These are phyloP conservation scores for Nicotiana benthamiana DNA, from an alignment of 257 asterid genomes.

Conservation along the genomic window DNA sequence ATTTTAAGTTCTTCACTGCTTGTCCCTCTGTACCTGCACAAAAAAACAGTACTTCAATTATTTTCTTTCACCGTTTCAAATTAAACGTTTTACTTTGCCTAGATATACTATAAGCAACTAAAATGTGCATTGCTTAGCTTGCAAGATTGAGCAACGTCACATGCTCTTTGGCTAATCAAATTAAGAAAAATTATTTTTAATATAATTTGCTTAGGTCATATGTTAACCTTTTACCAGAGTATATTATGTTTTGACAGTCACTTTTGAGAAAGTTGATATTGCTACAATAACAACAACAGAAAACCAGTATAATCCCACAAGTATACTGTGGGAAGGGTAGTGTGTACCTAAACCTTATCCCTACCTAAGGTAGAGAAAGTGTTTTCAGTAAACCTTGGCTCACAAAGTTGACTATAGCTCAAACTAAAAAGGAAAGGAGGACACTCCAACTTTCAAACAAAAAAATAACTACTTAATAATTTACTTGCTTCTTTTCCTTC, in stretches of 20 bases:
- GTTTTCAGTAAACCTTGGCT: too few relatives aligned
- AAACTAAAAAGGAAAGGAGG: not conserved
- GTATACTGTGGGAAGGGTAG: too few relatives aligned
- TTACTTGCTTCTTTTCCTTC: not conserved
- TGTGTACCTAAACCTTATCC: too few relatives aligned
- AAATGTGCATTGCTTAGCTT: not conserved
- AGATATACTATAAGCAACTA: not conserved
- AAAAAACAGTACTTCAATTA: not conserved
- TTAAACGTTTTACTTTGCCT: not conserved
- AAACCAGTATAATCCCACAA: too few relatives aligned
- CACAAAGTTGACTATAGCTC: too few relatives aligned
- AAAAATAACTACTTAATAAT: not conserved
- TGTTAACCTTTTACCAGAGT: not conserved
- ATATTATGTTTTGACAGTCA: not conserved
- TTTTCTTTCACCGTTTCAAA: too few relatives aligned
- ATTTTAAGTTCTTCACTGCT: slow-evolving; percentile 19
- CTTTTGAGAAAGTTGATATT: not conserved
- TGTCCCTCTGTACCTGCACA: slow-evolving; percentile 18
- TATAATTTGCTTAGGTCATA: not conserved
- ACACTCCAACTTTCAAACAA: not conserved
- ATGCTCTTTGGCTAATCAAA: not conserved
- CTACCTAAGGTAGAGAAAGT: too few relatives aligned
- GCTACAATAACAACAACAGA: not conserved
- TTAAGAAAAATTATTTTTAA: not conserved
- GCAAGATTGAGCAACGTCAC: not conserved